Base-by-base conservation (phyloP, 78 protist genomes). In the Dictyostelium capitatum region DNA sequence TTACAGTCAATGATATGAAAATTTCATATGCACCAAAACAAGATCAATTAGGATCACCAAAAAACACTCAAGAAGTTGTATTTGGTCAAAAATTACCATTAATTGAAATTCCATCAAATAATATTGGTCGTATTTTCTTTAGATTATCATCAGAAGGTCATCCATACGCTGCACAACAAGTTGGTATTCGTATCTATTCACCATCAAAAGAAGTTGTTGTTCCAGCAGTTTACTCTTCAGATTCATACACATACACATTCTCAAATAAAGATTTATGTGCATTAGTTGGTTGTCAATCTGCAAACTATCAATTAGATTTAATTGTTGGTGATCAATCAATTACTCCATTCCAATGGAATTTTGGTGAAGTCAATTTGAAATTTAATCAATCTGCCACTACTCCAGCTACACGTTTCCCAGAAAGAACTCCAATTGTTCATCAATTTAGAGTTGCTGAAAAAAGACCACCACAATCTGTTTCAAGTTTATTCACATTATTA, bases 291-390 rank as follows among this genome's bases (percentile, higher is more conserved):
- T 75, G 47, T 41, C 72, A 57, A 32, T 15, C 65, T 25, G 92
- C 78, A 9, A 32, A 32, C 47, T 85, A 85, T 51, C 70, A 72
- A 72, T 17, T 75, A 10, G 77, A 72, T 12, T 14, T 85, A 19
- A 74, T 85, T 20, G 43, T 85, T 74, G 83, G 92, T 30, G 92
- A 85, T n/a, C 37, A 28, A 12, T 59, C 82, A 0, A 74, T 85
- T 23, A 54, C 91, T 14, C 92, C 92, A 72, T 48, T 85, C 12
- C 43, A 41, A 57, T 85, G 92, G 92, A 53, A 74, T 17, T 54
- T 62, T 9, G 92, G 83, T 47, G 54, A 72, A 28, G 6, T 83
- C 20, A 17, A 37, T 19, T 20, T 85, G 41, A 25, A 32, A 43
- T 85, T 85, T 65, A 53, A 20, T 20, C 81, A 51, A 25, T 17